Evolutionary conservation across 2,329 filamentous ascomycete species (phyloP).

Genomic region (Pseudogymnoascus sp.): DNA sequence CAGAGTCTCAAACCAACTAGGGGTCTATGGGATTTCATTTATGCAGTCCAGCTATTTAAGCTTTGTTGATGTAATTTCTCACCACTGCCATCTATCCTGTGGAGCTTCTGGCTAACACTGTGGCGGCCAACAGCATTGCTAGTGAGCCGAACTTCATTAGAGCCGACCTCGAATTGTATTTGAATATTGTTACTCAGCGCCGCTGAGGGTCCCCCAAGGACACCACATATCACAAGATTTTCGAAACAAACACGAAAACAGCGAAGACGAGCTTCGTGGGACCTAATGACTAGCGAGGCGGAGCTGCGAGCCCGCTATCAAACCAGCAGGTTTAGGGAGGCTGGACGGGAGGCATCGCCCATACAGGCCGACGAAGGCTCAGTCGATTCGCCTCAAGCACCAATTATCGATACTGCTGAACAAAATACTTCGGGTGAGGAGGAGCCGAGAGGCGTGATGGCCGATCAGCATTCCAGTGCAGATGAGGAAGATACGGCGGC

Average conservation of each 20-base stretch:
- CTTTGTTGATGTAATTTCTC: neutral
- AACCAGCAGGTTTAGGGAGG: slow-evolving; percentile 5
- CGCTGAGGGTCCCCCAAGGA: neutral
- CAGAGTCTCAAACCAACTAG: neutral
- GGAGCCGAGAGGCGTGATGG: neutral
- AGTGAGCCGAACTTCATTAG: neutral
- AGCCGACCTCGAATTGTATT: neutral
- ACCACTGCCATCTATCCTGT: neutral
- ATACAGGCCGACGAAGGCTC: neutral
- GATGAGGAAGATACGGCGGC: neutral
- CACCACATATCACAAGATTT: neutral
- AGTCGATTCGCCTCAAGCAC: neutral
- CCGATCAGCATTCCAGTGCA: neutral
- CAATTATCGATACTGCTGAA: neutral
- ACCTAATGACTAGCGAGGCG: slow-evolving; percentile 2
- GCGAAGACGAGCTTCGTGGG: neutral
- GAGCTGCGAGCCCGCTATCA: slow-evolving; percentile 6
- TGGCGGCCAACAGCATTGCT: neutral
- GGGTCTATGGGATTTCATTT: neutral
- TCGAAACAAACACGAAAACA: neutral
- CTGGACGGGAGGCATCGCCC: neutral
- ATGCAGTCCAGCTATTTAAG: neutral
- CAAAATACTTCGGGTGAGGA: neutral
- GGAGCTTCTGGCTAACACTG: neutral
- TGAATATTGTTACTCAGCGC: neutral